Evolutionary conservation across 768 basidiomycete species (phyloP).

Genomic region (Lactifluus volemus): DNA sequence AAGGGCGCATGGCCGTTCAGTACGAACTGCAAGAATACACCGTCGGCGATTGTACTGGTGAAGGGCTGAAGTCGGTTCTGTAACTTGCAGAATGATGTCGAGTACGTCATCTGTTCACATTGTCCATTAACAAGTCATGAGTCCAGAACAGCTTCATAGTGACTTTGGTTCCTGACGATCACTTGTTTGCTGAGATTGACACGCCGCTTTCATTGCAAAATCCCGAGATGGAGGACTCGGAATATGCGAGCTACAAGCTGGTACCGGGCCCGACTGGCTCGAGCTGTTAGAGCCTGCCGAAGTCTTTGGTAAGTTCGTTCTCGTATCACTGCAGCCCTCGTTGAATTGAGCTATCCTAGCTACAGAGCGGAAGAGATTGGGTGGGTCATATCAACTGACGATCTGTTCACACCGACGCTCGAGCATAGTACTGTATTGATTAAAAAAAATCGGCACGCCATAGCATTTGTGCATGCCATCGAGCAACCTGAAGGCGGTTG

Average conservation of each 20-base stretch:
- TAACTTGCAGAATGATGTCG: conserved; percentile 78
- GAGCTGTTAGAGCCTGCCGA: conserved; percentile 37
- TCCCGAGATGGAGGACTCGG: conserved; percentile 65
- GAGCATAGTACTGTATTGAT: background rate
- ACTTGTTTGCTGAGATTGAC: conserved; percentile 37
- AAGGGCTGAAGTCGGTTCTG: conserved; percentile 86
- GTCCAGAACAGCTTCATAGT: conserved; percentile 50
- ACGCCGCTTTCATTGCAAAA: too few species aligned
- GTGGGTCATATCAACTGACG: conserved; percentile 32
- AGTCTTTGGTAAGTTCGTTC: conserved; percentile 63
- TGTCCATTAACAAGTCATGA: background rate
- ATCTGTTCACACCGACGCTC: background rate
- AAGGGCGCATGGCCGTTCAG: conserved; percentile 81
- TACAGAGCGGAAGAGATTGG: conserved; percentile 74
- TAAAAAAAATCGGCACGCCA: conserved; percentile 61
- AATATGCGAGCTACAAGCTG: conserved; percentile 53
- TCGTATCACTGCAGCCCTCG: background rate
- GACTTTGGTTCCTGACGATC: conserved; percentile 61
- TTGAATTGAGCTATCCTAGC: conserved; percentile 41
- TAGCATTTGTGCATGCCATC: conserved; percentile 67
- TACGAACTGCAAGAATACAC: conserved; percentile 93
- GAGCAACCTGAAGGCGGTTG: conserved; percentile 87
- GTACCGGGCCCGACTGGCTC: too few species aligned
- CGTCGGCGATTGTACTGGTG: conserved; percentile 92
- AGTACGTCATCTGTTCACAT: conserved; percentile 38